Percentiles rank a stretch among this genome's conserved stretches.
These are phyloP conservation scores for Jasminum sambac DNA, from an alignment of 257 asterid species.

Conservation along the genomic window DNA sequence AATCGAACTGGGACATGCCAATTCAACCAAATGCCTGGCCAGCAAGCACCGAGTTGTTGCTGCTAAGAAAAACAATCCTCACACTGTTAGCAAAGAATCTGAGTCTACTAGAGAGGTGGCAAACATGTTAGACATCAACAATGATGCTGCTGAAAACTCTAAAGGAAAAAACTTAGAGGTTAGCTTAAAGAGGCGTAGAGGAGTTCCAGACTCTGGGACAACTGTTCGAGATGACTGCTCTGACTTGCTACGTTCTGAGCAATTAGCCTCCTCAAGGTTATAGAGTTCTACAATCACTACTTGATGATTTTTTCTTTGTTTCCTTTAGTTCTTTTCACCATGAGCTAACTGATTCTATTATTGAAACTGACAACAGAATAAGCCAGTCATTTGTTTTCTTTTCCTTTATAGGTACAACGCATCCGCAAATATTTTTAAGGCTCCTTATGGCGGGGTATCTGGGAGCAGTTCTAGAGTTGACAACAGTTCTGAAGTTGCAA, in stretches of 20 bases:
- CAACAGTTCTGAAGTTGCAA: conserved; percentile 49
- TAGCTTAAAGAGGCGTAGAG: conserved; percentile 68
- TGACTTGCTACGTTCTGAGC: conserved; percentile 67
- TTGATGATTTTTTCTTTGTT: conserved; percentile 10
- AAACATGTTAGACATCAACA: conserved; percentile 35
- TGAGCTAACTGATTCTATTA: conserved; percentile 7
- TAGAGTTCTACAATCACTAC: conserved; percentile 14
- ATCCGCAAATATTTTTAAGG: conserved; percentile 47
- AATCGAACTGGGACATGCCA: conserved; percentile 31
- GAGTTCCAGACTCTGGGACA: conserved; percentile 43
- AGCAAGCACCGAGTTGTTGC: conserved; percentile 24
- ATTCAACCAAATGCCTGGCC: conserved; percentile 27
- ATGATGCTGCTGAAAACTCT: conserved; percentile 31
- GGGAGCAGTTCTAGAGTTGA: conserved; percentile 49
- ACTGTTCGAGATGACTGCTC: conserved; percentile 51
- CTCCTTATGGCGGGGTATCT: conserved; percentile 51
- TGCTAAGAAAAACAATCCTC: conserved; percentile 23
- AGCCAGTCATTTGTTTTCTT: conserved; percentile 18
- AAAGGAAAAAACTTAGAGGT: conserved; percentile 46
- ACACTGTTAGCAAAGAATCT: conserved; percentile 36
- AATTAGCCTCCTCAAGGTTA: conserved; percentile 90
- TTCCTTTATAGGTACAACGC: conserved; percentile 62
- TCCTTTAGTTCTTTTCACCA: conserved; percentile 5
- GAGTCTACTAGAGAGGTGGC: conserved; percentile 43
- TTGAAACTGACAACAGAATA: conserved; percentile 11